These are phyloP conservation scores for Ogataea hybrid DNA, from an alignment of 1,139 yeast genomes.

Conservation along the genomic window DNA sequence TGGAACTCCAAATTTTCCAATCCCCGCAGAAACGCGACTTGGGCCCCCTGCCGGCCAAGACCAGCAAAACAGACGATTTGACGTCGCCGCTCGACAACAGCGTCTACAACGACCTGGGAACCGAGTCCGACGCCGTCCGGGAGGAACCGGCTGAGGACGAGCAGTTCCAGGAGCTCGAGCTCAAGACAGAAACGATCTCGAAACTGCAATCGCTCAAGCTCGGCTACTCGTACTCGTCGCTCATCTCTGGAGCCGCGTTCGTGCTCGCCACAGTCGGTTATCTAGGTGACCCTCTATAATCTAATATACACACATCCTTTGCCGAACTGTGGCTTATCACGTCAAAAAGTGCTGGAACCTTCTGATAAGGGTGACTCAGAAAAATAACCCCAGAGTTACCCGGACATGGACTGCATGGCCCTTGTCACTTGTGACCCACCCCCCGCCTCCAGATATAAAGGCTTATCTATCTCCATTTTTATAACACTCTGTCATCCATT, in stretches of 20 bases:
- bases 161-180: conserved; percentile 42
- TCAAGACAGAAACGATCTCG: conserved; percentile 39
- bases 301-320: not conserved
- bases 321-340: conserved; percentile 7
- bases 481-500: not conserved
- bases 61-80: conserved; percentile 27
- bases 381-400: conserved; percentile 7
- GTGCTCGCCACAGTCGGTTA: conserved; percentile 46
- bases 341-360: conserved; percentile 3
- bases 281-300: conserved; percentile 41
- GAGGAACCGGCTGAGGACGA: conserved; percentile 32
- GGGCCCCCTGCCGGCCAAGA: not conserved
- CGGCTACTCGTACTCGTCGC: conserved; percentile 38
- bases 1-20: conserved; percentile 26
- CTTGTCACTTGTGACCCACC: conserved; percentile 9
- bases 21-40: conserved; percentile 8
- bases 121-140: conserved; percentile 28
- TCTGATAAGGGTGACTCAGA: conserved; percentile 11
- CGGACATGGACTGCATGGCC: conserved; percentile 4
- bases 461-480: conserved; percentile 1
- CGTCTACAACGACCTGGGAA: conserved; percentile 46
- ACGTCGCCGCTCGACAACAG: conserved; percentile 48
- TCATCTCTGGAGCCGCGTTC: conserved; percentile 43
- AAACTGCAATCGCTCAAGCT: conserved; percentile 36
- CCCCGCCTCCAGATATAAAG: conserved; percentile 9